Conservation (phyloP, 805 yeast genomes). For the Metschnikowia arizonensis region DNA sequence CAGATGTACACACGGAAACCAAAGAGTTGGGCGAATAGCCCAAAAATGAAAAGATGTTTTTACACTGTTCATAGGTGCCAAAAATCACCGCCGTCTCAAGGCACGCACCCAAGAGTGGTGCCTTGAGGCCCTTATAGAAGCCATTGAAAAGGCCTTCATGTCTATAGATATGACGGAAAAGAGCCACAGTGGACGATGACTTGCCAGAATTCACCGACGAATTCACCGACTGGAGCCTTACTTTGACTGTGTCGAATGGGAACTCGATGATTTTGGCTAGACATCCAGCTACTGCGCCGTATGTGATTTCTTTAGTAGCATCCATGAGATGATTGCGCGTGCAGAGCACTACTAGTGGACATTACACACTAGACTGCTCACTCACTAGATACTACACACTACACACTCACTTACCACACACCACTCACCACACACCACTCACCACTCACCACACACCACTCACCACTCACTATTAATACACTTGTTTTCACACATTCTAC, state of each 20-base stretch:
- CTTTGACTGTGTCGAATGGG: conserved; percentile 92
- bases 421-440: too few relatives aligned
- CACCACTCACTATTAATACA: too few relatives aligned
- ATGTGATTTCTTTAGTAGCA: conserved; percentile 38
- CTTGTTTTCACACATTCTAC: too few relatives aligned
- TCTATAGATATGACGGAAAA: conserved; percentile 55
- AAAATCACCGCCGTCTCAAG: conserved; percentile 81
- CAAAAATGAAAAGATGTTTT: conserved; percentile 4
- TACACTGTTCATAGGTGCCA: conserved; percentile 48
- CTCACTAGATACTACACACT: neutral
- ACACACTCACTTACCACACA: too few relatives aligned
- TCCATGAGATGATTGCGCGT: conserved; percentile 10
- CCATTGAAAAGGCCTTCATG: conserved; percentile 71
- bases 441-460: too few relatives aligned
- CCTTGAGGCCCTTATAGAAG: conserved; percentile 72
- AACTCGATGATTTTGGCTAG: conserved; percentile 81
- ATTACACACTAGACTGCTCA: too few relatives aligned
- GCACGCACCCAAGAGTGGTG: conserved; percentile 89
- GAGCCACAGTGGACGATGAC: conserved; percentile 55
- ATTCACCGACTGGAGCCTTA: conserved; percentile 66
- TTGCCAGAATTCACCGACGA: conserved; percentile 29
- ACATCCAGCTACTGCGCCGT: conserved; percentile 68
- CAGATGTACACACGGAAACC: conserved; percentile 47
- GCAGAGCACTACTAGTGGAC: too few relatives aligned
- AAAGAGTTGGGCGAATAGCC: conserved; percentile 10